These are phyloP conservation scores for Chlorella vulgaris DNA, from an alignment of 139 green algal genomes.

Conservation along the genomic window DNA sequence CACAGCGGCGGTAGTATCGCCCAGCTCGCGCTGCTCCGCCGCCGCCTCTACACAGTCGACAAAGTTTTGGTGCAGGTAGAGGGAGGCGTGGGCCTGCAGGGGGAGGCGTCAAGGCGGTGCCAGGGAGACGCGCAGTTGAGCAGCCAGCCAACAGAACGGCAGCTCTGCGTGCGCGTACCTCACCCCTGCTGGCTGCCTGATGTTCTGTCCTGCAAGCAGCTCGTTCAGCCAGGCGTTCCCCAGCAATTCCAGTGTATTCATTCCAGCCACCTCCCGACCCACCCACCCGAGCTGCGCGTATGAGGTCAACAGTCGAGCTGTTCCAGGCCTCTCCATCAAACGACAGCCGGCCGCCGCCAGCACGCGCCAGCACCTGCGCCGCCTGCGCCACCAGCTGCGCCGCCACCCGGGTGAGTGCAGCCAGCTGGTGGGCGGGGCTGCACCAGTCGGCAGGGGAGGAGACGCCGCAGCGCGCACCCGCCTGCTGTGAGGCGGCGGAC, in stretches of 20 bases:
- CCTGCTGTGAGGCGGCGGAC: constrained; percentile 30
- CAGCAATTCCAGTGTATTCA: not conserved
- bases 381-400: constrained; percentile 36
- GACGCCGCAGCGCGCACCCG: constrained; percentile 35
- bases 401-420: constrained; percentile 38
- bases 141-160: no score
- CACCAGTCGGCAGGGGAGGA: constrained; percentile 41
- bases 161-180: no score
- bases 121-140: no score
- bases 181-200: not conserved
- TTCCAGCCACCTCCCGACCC: not conserved
- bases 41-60: constrained; percentile 39
- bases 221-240: not conserved
- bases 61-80: constrained; percentile 70
- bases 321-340: constrained; percentile 87
- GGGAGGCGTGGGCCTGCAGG: constrained; percentile 58
- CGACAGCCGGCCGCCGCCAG: constrained; percentile 47
- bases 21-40: constrained; percentile 25
- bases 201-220: not conserved
- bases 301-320: constrained; percentile 69
- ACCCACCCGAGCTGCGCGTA: constrained; percentile 54
- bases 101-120: not conserved
- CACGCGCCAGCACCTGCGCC: constrained; percentile 33
- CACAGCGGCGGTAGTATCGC: constrained; percentile 31
- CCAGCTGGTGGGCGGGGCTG: constrained; percentile 8